Evolutionary conservation across 768 basidiomycete species (phyloP), one percentile per base, ranked within the genome.

Genomic region (Dendrothele bispora): DNA sequence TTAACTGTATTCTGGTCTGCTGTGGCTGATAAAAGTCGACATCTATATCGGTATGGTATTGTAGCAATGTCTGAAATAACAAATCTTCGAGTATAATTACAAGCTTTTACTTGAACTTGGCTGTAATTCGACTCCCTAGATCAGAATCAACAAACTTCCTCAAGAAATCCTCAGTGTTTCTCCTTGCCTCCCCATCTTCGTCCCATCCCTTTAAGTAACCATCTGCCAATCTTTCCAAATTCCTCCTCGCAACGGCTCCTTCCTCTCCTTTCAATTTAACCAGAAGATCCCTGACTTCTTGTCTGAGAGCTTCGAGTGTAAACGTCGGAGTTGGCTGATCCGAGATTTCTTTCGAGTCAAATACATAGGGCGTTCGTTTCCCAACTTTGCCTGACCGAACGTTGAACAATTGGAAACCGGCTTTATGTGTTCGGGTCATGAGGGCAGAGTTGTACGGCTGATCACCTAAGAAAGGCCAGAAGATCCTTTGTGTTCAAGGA

Each of bases 381-480:
- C 45, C 45, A 5, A 8, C 6, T 28, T 46, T 28, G 4, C 45
- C 45, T 17, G 45, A 37, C 35, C 45, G 24, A 6, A 46, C 45
- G 11, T 46, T 36, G 18, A 46, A 27, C n/a, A 46, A 15, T 27
- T 46, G 35, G 26, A 46, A 46, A 22, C 45, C 45, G 12, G 45
- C 45, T 7, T 46, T 38, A 21, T 37, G 45, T 38, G 36, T 34
- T 27, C 21, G 7, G 10, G n/a, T n/a, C 21, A 36, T 46, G n/a
- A 29, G 27, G 15, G 34, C 32, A 15, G 45, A 34, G 18, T 46
- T 46, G 18, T 46, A 46, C 21, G 45, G 45, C n/a, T 46, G 45
- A 25, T 46, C 45, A n/a, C 24, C 18, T 17, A 26, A 12, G 22
- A 37, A 46, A 5, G 45, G 45, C 45, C 45, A 46, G 20, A 37